These are phyloP conservation scores for Alternaria postmessia DNA, from an alignment of 2,329 filamentous ascomycete species.

Conservation along the genomic window DNA sequence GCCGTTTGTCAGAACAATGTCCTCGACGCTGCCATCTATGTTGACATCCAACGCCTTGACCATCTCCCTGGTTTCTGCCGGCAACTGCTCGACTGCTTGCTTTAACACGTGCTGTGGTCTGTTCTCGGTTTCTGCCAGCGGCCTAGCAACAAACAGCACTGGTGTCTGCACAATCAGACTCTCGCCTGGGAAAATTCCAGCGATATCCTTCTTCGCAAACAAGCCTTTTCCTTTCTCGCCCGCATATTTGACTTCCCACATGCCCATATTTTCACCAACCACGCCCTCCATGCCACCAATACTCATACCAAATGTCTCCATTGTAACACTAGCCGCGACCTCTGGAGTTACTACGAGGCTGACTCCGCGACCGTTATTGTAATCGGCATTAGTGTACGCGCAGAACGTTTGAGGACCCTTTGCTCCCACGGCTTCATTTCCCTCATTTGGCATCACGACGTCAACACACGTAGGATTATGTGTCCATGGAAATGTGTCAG, in stretches of 20 bases:
- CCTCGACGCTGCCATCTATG: slow-evolving; percentile 23
- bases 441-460: slow-evolving; percentile 14
- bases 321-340: slow-evolving; percentile 29
- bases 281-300: slow-evolving; percentile 20
- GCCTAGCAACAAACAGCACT: slow-evolving; percentile 30
- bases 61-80: slow-evolving; percentile 23
- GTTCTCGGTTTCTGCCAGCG: slow-evolving; percentile 19
- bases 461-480: slow-evolving; percentile 38
- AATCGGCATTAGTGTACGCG: slow-evolving; percentile 37
- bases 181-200: slow-evolving; percentile 31
- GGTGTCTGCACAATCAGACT: slow-evolving; percentile 37
- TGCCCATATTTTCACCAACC: slow-evolving; percentile 24
- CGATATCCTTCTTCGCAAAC: slow-evolving; percentile 31
- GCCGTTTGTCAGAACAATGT: slow-evolving; percentile 39
- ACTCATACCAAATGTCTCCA: slow-evolving; percentile 24
- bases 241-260: slow-evolving; percentile 33
- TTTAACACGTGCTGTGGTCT: slow-evolving; percentile 23
- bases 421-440: slow-evolving; percentile 11
- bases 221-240: slow-evolving; percentile 36
- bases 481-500: slow-evolving; percentile 41
- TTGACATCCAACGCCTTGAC: slow-evolving; percentile 27
- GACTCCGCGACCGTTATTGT: slow-evolving; percentile 39
- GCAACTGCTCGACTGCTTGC: slow-evolving; percentile 36
- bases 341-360: slow-evolving; percentile 41
- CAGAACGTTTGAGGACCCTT: slow-evolving; percentile 29